These are phyloP conservation scores for Emiliania huxleyi DNA, from an alignment of 78 protist genomes.

Conservation along the genomic window DNA sequence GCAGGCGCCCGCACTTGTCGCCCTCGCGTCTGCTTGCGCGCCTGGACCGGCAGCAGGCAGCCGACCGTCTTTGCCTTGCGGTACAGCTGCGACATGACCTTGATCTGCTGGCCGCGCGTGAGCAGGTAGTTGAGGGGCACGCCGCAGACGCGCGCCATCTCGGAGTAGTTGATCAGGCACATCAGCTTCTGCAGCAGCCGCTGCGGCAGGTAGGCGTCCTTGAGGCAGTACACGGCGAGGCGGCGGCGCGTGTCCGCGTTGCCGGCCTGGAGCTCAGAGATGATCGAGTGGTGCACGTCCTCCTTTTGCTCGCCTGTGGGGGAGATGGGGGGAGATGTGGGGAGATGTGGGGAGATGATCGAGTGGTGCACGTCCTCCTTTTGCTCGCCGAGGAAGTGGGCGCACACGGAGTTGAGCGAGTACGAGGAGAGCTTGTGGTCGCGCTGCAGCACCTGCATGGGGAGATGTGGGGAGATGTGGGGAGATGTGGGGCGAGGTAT, in stretches of 20 bases:
- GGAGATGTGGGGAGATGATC: constrained; percentile 89
- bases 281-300: constrained; percentile 97
- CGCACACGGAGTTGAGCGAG: constrained; percentile 94
- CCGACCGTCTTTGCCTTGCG: constrained; percentile 76
- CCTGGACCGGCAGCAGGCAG: constrained; percentile 78
- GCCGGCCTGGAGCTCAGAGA: constrained; percentile 93
- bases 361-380: constrained; percentile 99
- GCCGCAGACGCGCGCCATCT: constrained; percentile 99
- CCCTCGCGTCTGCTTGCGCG: background rate
- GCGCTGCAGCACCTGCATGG: constrained; percentile 63
- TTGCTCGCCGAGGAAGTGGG: constrained; percentile 95
- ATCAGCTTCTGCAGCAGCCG: constrained; percentile 95
- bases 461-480: too few relatives aligned
- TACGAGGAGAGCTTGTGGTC: constrained; percentile 91
- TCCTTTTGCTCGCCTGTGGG: constrained; percentile 99
- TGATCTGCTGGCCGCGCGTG: constrained; percentile 96
- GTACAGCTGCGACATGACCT: constrained; percentile 95
- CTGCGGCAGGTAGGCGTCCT: constrained; percentile 96
- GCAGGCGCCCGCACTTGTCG: too few relatives aligned
- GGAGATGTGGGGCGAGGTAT: too few relatives aligned
- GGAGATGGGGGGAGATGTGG: too few relatives aligned
- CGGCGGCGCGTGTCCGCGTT: constrained; percentile 91
- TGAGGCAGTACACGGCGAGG: constrained; percentile 97
- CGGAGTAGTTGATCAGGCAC: constrained; percentile 92
- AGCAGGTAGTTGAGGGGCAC: constrained; percentile 90